Conservation (phyloP, 495 filamentous ascomycete genomes). For the Echria macrotheca region DNA sequence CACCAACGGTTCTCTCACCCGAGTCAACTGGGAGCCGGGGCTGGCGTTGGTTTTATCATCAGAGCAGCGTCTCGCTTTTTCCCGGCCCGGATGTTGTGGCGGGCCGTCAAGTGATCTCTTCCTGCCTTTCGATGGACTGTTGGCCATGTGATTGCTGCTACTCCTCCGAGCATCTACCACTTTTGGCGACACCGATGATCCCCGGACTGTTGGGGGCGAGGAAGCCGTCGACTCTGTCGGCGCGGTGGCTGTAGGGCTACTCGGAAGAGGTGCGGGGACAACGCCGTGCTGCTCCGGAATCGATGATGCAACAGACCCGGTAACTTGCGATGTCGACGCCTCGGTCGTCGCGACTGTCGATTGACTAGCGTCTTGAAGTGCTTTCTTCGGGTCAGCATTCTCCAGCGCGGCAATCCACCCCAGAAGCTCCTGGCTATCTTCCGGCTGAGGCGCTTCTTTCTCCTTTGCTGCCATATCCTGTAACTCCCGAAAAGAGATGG, state of each 20-base stretch:
- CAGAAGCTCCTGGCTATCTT: constrained; percentile 42
- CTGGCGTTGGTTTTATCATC: not conserved
- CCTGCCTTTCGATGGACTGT: no score
- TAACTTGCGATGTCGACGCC: constrained; percentile 5
- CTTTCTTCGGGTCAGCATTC: constrained; percentile 37
- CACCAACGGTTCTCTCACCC: constrained; percentile 1
- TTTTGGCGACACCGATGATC: no score
- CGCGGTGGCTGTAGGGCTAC: no score
- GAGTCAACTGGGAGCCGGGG: not conserved
- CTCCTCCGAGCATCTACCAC: no score
- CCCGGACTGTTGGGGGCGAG: no score
- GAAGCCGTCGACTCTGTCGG: no score
- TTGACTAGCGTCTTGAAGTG: constrained; percentile 23
- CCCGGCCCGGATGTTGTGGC: not conserved
- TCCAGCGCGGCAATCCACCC: constrained; percentile 60
- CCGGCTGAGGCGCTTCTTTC: constrained; percentile 60
- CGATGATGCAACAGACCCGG: constrained; percentile 34
- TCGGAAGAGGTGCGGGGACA: not conserved
- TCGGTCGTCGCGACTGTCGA: constrained; percentile 11
- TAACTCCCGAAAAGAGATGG: constrained; percentile 38
- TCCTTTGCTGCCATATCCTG: constrained; percentile 63
- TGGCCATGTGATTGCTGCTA: no score
- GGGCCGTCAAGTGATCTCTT: not conserved
- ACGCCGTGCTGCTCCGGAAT: constrained; percentile 50
- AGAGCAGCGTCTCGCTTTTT: not conserved